phyloP scores from a whole-genome alignment of 345 rosid genomes.

The Rhizophora mangle region DNA sequence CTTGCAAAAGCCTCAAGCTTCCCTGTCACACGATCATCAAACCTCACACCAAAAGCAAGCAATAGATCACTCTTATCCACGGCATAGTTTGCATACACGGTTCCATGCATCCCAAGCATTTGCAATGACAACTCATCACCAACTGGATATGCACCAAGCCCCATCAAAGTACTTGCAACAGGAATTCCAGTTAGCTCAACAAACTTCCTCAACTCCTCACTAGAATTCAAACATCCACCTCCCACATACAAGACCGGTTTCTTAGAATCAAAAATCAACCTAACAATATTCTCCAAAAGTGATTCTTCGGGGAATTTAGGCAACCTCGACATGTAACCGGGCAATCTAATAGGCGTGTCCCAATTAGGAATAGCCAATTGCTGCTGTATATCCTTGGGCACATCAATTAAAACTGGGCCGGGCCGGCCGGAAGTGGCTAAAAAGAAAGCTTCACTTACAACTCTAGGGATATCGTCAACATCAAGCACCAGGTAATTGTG shows the following conservation, averaged over 20 bases:
- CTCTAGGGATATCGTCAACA: constrained; percentile 85
- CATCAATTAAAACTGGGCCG: constrained; percentile 86
- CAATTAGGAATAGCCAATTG: constrained; percentile 81
- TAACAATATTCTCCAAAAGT: constrained; percentile 74
- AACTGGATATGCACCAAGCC: constrained; percentile 71
- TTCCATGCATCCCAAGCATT: constrained; percentile 99
- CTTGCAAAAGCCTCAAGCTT: constrained; percentile 96
- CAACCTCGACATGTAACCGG: constrained; percentile 76
- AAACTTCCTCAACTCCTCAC: constrained; percentile 73
- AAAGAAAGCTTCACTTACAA: constrained; percentile 76
- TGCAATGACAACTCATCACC: constrained; percentile 63
- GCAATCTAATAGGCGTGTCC: constrained; percentile 52
- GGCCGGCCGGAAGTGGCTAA: constrained; percentile 86
- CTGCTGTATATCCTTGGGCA: constrained; percentile 95
- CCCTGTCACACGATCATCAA: constrained; percentile 95
- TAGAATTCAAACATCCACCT: constrained; percentile 95
- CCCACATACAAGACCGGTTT: constrained; percentile 94
- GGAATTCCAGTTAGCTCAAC: constrained; percentile 89
- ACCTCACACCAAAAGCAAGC: constrained; percentile 94
- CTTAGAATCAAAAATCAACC: constrained; percentile 72
- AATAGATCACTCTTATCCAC: constrained; percentile 83
- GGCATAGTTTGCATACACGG: constrained; percentile 86
- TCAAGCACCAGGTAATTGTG: constrained; percentile 84
- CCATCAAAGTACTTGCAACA: constrained; percentile 98
- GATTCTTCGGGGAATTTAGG: constrained; percentile 55